Evolutionary conservation across 495 filamentous ascomycete genomes (phyloP), one percentile per base, ranked within the genome.

Genomic region (Penicillium nucicola): DNA sequence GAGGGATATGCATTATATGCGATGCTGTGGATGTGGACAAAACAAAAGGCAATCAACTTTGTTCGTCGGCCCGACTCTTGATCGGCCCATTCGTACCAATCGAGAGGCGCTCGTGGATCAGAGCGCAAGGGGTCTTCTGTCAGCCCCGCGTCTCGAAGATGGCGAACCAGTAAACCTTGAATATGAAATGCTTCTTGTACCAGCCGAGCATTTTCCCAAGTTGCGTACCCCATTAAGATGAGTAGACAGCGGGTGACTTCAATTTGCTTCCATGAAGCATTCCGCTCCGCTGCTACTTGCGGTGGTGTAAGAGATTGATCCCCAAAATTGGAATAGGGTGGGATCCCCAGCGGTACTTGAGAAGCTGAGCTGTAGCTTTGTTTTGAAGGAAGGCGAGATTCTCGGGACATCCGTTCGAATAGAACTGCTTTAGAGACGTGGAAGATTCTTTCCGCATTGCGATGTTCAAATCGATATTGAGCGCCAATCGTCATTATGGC

Each of bases 81-180:
- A 20, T 72, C 65, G 2, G 64, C 67, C 69, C 69, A 72, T 35
- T 69, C 64, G 42, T 69, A 61, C 69, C 69, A 72, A 15, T 66
- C 60, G 13, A 61, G 49, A 4, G 66, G 52, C 11, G 53, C 48
- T 31, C 66, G 59, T 37, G 56, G 42, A 41, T 62, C 58, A 30
- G 53, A 50, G 3, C 53, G 48, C 17, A 48, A 50, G 3, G 49
- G 30, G 31, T 57, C 54, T 49, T 71, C 60, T 15, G 64, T 56
- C 20, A 72, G 9, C 0, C 67, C 67, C 45, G 58, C 62, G 9
- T 69, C 66, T 8, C 67, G 67, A 9, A 72, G 53, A 32, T 61
- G 59, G 32, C 66, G 66, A 22, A 69, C 65, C 23, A 73, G 51
- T 18, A 71, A 50, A 13, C 38, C 53, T 36, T 71, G 70, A 1